These are phyloP conservation scores for Pyrus betulifolia DNA, from an alignment of 306 rosid species.

Conservation along the genomic window DNA sequence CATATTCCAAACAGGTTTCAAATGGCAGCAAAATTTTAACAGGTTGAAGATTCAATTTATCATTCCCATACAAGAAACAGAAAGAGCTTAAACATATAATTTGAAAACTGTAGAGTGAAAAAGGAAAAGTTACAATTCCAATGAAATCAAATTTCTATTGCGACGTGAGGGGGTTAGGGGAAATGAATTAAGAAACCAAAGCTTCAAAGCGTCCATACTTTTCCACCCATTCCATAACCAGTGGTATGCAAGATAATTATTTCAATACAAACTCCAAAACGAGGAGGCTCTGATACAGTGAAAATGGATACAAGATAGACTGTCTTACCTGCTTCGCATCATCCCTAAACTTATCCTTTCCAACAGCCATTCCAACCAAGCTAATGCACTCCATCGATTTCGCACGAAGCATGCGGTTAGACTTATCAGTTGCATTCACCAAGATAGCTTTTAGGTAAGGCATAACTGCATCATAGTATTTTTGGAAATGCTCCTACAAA, in stretches of 20 bases:
- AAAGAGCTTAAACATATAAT: not conserved
- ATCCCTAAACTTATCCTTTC: slow-evolving; percentile 93
- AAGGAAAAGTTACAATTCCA: not conserved
- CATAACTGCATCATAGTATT: slow-evolving; percentile 94
- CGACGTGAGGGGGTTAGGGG: not conserved
- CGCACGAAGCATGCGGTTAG: slow-evolving; percentile 99
- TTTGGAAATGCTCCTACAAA: slow-evolving; percentile 85
- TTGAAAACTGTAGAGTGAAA: not conserved
- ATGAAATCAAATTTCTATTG: not conserved
- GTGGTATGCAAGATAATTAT: not conserved
- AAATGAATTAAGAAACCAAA: not conserved
- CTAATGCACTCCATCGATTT: slow-evolving; percentile 99
- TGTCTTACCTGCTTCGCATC: slow-evolving; percentile 89
- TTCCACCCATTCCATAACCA: not conserved
- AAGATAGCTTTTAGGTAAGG: slow-evolving; percentile 93
- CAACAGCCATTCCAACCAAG: slow-evolving; percentile 99
- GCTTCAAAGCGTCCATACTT: not conserved
- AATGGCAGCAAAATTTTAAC: not conserved
- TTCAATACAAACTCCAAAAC: not conserved
- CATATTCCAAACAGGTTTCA: not conserved
- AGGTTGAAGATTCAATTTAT: not conserved
- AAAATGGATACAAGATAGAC: not conserved
- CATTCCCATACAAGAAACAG: not conserved
- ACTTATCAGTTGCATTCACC: slow-evolving; percentile 91
- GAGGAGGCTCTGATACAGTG: not conserved